Base-by-base conservation (phyloP, 2,329 filamentous ascomycete genomes). In the Madurella fahalii region DNA sequence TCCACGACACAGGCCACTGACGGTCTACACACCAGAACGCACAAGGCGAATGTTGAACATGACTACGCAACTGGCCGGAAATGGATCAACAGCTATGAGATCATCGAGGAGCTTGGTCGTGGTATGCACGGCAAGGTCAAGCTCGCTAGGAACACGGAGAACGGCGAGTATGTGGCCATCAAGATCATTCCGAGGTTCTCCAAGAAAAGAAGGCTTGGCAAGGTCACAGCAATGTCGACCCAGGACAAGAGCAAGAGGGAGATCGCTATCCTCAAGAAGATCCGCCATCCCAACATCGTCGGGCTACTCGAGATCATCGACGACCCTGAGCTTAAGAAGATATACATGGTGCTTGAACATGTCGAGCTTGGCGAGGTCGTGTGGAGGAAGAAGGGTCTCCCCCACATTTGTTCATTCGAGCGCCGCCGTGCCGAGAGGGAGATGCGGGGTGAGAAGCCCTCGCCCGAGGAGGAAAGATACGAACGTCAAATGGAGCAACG, bases 61-160 rank as follows among this genome's bases (percentile, higher is more conserved):
- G 91, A 97, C 70, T 83, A 83, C 51, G 80, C 90, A 59, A 95
- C 93, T 5, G 94, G 94, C 56, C 89, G 94, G 59, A 99, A 99
- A 74, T 80, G 92, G 50, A 95, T 99, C 77, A 99, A 99, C 67
- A 89, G 96, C 68, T 99, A 99, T 74, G 90, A 96, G 72, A 90
- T 99, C 64, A 87, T 97, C 61, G 89, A 95, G 70, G 94, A 99
- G 72, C 89, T 99, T 51, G 94, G 94, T 52, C 87, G 94, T 56
- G 94, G 94, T 48, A 90, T 96, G 65, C 94, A 99, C 69, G 94
- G 94, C 66, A 99, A 97, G 75, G 94, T 99, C 67, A 99, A 99
- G 74, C 80, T 96, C 46, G 94, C 92, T 46, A 84, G 90, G 51
- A 91, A 95, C 68, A 77, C 90, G 44, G 77, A 85, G 53, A 91